These are phyloP conservation scores for Quercus ilex DNA, from an alignment of 306 rosid species.

Conservation along the genomic window DNA sequence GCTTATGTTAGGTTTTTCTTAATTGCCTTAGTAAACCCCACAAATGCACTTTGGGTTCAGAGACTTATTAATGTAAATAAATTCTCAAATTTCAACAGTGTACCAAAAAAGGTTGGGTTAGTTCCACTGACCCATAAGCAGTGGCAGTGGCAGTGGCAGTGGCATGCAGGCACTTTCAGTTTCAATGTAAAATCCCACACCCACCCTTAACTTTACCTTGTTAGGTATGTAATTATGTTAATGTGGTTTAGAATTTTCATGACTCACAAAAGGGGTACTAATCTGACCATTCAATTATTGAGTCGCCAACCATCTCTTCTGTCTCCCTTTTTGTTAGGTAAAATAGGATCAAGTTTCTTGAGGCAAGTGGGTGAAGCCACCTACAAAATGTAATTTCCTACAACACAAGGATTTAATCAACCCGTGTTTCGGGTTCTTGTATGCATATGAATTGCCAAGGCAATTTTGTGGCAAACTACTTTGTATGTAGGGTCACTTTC, in stretches of 20 bases:
- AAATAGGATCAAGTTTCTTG: constrained; percentile 3
- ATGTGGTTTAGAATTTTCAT: no score
- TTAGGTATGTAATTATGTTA: constrained; percentile 21
- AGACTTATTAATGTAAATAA: no score
- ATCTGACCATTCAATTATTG: neutral
- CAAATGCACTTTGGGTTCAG: neutral
- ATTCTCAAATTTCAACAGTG: neutral
- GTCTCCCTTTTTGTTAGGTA: constrained; percentile 18
- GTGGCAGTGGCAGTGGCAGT: neutral
- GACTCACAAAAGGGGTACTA: no score
- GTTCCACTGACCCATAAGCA: neutral
- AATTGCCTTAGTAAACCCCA: neutral
- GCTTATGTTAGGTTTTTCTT: neutral
- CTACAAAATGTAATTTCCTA: no score
- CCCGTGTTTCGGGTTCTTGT: no score
- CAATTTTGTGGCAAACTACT: no score
- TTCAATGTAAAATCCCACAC: neutral
- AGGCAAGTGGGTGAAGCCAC: neutral
- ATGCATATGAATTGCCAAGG: no score
- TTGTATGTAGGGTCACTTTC: no score
- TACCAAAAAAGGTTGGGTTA: neutral
- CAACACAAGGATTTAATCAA: neutral
- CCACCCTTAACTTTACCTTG: neutral
- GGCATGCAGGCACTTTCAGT: neutral
- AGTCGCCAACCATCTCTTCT: constrained; percentile 16